A percentile compares a stretch with the other conserved stretches of the same genome.
phyloP scores from a whole-genome alignment of 768 basidiomycete genomes.

The Suillus alpinus region DNA sequence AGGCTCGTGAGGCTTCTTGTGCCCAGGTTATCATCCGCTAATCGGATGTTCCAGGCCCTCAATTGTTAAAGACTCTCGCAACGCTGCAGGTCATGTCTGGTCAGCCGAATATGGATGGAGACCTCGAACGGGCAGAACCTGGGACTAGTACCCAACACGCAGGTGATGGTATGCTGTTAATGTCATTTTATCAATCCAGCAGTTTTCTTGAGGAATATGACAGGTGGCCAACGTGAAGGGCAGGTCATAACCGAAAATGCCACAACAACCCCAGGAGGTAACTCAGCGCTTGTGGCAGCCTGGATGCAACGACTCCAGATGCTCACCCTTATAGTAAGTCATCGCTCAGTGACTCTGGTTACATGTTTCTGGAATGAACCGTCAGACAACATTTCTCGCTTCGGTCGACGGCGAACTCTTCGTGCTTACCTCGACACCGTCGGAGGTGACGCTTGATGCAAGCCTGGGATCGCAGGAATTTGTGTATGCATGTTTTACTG shows the following conservation, averaged over 20 bases:
- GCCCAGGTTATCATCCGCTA: background rate
- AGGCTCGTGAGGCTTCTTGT: background rate
- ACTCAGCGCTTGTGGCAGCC: slow-evolving; percentile 17
- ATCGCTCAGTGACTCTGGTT: background rate
- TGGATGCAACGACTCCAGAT: slow-evolving; percentile 28
- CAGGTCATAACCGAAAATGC: background rate
- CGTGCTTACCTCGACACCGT: slow-evolving; percentile 21
- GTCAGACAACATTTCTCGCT: slow-evolving; percentile 28
- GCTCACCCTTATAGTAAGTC: slow-evolving; percentile 24
- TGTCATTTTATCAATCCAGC: background rate
- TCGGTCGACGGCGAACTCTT: slow-evolving; percentile 28
- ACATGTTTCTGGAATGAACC: background rate
- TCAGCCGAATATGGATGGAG: background rate
- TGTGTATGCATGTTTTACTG: slow-evolving; percentile 27
- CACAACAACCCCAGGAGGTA: background rate
- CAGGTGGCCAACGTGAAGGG: background rate
- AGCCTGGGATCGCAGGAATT: slow-evolving; percentile 16
- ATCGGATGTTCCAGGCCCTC: background rate
- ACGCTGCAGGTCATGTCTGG: slow-evolving; percentile 30
- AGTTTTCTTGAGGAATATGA: background rate
- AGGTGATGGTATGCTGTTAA: background rate
- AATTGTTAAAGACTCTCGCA: slow-evolving; percentile 9
- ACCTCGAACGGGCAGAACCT: background rate
- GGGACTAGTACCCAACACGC: background rate
- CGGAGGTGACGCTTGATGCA: slow-evolving; percentile 12